A percentile compares a stretch with the other conserved stretches of the same genome.
Evolutionary conservation across 2,329 filamentous ascomycete genomes (phyloP).

Genomic region (Talaromyces sp.): DNA sequence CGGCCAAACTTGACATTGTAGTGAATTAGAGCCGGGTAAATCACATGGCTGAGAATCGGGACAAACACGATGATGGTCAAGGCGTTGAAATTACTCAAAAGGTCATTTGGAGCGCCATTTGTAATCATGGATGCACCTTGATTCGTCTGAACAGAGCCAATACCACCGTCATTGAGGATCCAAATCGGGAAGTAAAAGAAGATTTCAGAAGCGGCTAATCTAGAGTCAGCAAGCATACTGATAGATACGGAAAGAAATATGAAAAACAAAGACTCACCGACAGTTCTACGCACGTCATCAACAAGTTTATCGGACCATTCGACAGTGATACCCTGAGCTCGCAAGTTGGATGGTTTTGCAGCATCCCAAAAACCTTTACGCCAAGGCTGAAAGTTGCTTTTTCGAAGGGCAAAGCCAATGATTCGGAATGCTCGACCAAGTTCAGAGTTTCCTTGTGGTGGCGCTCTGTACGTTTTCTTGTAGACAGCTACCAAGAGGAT

Average conservation of each 20-base stretch:
- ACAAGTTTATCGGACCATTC: constrained; percentile 30
- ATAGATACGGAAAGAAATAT: neutral
- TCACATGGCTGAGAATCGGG: constrained; percentile 42
- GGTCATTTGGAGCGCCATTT: constrained; percentile 46
- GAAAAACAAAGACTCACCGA: constrained; percentile 5
- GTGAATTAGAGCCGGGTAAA: constrained; percentile 43
- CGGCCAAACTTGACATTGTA: constrained; percentile 42
- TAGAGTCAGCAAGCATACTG: constrained; percentile 10
- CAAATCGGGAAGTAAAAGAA: constrained; percentile 35
- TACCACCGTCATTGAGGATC: constrained; percentile 38
- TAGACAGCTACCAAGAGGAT: constrained; percentile 26
- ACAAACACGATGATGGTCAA: constrained; percentile 43
- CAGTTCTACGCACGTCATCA: constrained; percentile 26
- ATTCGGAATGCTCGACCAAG: constrained; percentile 28
- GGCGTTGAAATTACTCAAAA: constrained; percentile 46
- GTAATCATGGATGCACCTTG: constrained; percentile 44
- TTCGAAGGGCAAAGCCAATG: constrained; percentile 23
- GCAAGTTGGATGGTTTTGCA: constrained; percentile 25
- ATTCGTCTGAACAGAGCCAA: constrained; percentile 45
- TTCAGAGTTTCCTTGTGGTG: constrained; percentile 26
- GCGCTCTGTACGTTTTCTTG: constrained; percentile 24
- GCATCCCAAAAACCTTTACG: constrained; percentile 27
- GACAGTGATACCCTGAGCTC: constrained; percentile 17
- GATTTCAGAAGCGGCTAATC: constrained; percentile 18
- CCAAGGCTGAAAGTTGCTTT: constrained; percentile 24